Conservation (phyloP, 352 stramenopile genomes). For the Phytophthora brassicae region DNA sequence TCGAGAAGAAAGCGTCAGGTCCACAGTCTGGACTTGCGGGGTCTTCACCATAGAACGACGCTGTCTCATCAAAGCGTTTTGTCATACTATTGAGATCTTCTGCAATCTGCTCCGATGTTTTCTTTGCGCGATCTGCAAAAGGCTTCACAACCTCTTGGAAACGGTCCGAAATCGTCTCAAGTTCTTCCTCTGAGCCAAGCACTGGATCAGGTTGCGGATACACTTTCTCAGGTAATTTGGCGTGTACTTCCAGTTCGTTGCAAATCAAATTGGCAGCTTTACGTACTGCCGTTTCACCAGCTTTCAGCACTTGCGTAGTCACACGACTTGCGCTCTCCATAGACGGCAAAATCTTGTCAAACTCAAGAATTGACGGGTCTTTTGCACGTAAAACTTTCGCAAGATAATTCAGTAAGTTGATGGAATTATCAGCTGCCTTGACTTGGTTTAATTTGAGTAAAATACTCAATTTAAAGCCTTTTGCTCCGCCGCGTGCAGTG, state of each 20-base stretch:
- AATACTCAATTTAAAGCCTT: slow-evolving; percentile 88
- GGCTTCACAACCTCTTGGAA: slow-evolving; percentile 79
- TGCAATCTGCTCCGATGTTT: slow-evolving; percentile 59
- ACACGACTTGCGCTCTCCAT: slow-evolving; percentile 79
- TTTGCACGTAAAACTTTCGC: slow-evolving; percentile 71
- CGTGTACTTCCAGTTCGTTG: slow-evolving; percentile 68
- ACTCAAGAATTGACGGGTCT: slow-evolving; percentile 65
- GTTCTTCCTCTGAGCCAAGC: slow-evolving; percentile 26
- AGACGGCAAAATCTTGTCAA: slow-evolving; percentile 72
- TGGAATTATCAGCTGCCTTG: slow-evolving; percentile 81
- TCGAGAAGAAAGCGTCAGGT: slow-evolving; percentile 81
- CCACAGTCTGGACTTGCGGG: slow-evolving; percentile 65
- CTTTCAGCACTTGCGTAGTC: slow-evolving; percentile 76
- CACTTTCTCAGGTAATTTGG: slow-evolving; percentile 50
- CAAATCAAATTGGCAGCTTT: slow-evolving; percentile 74
- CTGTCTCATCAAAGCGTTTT: slow-evolving; percentile 67
- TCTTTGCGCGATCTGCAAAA: slow-evolving; percentile 69
- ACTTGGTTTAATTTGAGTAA: slow-evolving; percentile 89
- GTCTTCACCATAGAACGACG: slow-evolving; percentile 77
- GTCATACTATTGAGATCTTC: slow-evolving; percentile 61
- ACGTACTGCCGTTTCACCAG: slow-evolving; percentile 67
- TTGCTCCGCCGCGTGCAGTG: slow-evolving; percentile 78
- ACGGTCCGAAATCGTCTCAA: slow-evolving; percentile 53
- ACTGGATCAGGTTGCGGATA: slow-evolving; percentile 33
- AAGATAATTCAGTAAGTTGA: slow-evolving; percentile 82